Base-by-base conservation (phyloP, 768 basidiomycete species). In the Tephrocybe sp. region DNA sequence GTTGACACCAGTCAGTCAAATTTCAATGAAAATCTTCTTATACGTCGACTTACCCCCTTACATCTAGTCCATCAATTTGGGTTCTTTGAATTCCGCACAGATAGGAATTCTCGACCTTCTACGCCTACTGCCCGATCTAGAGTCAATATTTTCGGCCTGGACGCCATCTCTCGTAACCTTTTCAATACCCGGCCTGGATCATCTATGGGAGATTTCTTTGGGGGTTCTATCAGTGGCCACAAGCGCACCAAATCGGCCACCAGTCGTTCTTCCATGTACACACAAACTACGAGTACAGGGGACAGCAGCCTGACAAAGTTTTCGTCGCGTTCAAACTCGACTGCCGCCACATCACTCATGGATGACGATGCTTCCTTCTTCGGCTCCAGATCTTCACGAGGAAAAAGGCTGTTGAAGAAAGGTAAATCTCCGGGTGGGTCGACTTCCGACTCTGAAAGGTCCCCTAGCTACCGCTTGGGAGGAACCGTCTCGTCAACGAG, bases 121-220 rank as follows among this genome's bases (percentile, higher is more conserved):
- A 98, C 94, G 0, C 95, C 94, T 3, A 90, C 90, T 0, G 80
- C 84, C 0, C 81, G 77, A 40, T 80, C 85, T n/a, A 85, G 88
- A 55, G 89, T 85, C 2, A 84, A 88, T n/a, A 90, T 93, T 45
- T 93, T 96, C 63, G 85, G 90, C 28, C 76, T 98, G 46, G 94
- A 98, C 62, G 88, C 84, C 17, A 87, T 98, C 58, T 93, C 92
- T 17, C 82, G 92, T 38, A 94, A 93, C 67, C 77, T 98, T 24
- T 95, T 97, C 70, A 84, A 79, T 59, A 65, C 81, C 5, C 80
- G 84, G 2, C 79, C 86, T 25, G 88, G 85, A 8, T 81, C 80
- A 10, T 72, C 83, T 8, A 83, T 85, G 70, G 80, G 80, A 26
- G 91, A 94, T 56, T 74, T 92, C 50, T 92, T 93, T 62, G 80